Conservation (phyloP, 2,329 filamentous ascomycete genomes). For the Bipolaris bicolor region DNA sequence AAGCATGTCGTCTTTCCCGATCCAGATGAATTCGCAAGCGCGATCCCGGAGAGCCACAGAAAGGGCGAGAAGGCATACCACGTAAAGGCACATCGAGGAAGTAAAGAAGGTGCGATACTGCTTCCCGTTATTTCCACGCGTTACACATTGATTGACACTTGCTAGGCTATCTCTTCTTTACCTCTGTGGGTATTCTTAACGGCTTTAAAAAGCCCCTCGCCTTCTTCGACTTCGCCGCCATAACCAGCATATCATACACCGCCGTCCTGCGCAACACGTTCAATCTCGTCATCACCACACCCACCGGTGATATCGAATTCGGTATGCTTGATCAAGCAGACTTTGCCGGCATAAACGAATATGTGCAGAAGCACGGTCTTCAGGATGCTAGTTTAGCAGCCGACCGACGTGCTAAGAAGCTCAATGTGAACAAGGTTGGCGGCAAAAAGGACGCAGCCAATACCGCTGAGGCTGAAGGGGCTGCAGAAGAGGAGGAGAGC, state of each 20-base stretch:
- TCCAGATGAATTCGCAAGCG: conserved; percentile 65
- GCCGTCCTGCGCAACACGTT: conserved; percentile 69
- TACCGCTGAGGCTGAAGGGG: conserved; percentile 7
- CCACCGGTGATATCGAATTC: conserved; percentile 65
- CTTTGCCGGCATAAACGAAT: conserved; percentile 66
- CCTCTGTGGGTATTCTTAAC: conserved; percentile 66
- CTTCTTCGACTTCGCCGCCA: conserved; percentile 65
- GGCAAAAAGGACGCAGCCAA: conserved; percentile 31
- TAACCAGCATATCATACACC: conserved; percentile 68
- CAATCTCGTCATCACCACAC: conserved; percentile 65
- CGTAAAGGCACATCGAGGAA: conserved; percentile 67
- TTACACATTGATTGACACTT: conserved; percentile 18
- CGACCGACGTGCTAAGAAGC: conserved; percentile 63
- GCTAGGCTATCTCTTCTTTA: conserved; percentile 67
- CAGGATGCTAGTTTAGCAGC: conserved; percentile 70
- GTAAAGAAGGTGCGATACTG: conserved; percentile 64
- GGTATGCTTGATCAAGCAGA: conserved; percentile 70
- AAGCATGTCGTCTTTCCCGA: conserved; percentile 60
- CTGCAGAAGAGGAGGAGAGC: conserved; percentile 44
- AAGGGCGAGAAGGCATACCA: conserved; percentile 69
- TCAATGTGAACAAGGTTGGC: conserved; percentile 57
- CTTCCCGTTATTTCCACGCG: background rate
- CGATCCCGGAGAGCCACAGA: conserved; percentile 64
- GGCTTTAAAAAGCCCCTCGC: conserved; percentile 70
- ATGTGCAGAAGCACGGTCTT: conserved; percentile 65